Evolutionary conservation across 73 alveolate species (phyloP).

Genomic region (Symbiodinium natans): DNA sequence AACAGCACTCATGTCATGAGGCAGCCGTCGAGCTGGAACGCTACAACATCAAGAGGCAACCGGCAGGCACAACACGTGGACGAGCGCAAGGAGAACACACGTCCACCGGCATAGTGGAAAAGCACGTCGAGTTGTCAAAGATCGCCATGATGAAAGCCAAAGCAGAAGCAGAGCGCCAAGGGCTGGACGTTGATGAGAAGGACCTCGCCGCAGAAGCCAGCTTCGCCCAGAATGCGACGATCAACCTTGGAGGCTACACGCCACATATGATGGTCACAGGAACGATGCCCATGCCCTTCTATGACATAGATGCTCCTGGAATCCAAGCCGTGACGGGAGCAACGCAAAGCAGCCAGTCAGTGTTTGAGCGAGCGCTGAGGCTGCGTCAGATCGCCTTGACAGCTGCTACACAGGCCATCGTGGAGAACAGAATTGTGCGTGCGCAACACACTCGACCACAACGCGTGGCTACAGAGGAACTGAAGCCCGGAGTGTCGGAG

Average conservation of each 20-base stretch:
- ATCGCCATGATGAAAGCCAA: not conserved
- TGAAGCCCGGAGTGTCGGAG: not conserved
- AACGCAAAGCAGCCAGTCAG: not conserved
- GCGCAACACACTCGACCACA: constrained; percentile 5
- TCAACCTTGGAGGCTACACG: not conserved
- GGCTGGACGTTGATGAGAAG: not conserved
- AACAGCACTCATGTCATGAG: not conserved
- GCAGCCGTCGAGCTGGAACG: constrained; percentile 11
- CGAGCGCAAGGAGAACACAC: not conserved
- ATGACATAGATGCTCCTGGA: not conserved
- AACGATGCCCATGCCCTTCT: not conserved
- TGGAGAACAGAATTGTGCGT: not conserved
- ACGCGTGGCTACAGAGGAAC: not conserved
- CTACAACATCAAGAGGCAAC: not conserved
- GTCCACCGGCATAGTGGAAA: not conserved
- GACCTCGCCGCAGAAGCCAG: not conserved
- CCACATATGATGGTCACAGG: constrained; percentile 29
- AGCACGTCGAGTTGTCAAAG: not conserved
- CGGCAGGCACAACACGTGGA: not conserved
- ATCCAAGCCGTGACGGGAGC: not conserved
- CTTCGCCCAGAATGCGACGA: constrained; percentile 22
- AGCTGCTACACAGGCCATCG: not conserved
- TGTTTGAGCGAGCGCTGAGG: not conserved
- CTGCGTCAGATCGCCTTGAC: not conserved
- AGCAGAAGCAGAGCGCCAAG: not conserved